Percentiles rank a stretch among this genome's conserved stretches.
Evolutionary conservation across 345 rosid species (phyloP).

Genomic region (Brassica rapa): DNA sequence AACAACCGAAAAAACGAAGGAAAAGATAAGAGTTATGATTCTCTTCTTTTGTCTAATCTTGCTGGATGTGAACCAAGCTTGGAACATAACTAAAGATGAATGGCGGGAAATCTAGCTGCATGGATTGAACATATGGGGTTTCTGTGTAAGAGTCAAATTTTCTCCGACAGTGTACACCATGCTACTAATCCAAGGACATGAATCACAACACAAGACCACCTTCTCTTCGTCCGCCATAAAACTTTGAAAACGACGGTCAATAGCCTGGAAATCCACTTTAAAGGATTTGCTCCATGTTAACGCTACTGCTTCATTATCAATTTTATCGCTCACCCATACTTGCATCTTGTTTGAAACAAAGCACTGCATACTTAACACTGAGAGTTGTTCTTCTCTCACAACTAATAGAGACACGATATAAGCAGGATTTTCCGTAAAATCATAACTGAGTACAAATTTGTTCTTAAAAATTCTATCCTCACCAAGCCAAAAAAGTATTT

Average conservation of each 20-base stretch:
- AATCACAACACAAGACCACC: not conserved
- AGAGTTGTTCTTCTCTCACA: not conserved
- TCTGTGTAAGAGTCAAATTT: not conserved
- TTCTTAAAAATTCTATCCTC: not conserved
- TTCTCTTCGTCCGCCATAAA: not conserved
- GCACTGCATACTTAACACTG: not conserved
- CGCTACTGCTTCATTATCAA: not conserved
- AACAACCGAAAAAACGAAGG: too few species aligned
- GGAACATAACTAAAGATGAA: not conserved
- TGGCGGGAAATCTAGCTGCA: not conserved
- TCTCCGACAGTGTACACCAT: not conserved
- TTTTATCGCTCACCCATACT: not conserved
- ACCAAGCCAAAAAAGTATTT: not conserved
- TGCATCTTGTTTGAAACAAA: not conserved
- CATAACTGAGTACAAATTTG: not conserved
- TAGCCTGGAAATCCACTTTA: not conserved
- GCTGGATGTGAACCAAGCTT: not conserved
- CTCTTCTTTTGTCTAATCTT: not conserved
- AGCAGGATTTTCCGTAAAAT: not conserved
- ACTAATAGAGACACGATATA: not conserved
- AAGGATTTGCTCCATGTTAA: not conserved
- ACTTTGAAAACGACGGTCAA: not conserved
- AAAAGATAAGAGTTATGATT: not conserved
- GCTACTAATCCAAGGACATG: not conserved
- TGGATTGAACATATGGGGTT: not conserved